These are phyloP conservation scores for Capsicum pubescens DNA, from an alignment of 257 asterid genomes.

Conservation along the genomic window DNA sequence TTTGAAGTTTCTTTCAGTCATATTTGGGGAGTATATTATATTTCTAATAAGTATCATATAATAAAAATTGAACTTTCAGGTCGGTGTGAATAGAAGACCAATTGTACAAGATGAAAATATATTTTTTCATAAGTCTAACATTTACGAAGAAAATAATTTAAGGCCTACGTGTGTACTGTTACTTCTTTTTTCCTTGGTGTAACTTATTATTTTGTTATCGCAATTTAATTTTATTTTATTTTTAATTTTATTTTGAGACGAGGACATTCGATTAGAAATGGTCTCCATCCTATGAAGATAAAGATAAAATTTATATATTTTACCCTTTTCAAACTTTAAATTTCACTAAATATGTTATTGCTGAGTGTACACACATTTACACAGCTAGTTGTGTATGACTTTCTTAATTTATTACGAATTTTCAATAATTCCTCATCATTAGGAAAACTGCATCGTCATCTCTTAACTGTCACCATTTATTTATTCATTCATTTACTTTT, in stretches of 20 bases:
- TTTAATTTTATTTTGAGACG: no score
- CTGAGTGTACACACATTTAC: background rate
- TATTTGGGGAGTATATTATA: background rate
- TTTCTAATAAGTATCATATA: background rate
- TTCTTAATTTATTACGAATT: background rate
- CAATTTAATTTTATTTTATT: no score
- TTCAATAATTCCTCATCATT: background rate
- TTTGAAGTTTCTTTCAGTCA: background rate
- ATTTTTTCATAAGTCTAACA: background rate
- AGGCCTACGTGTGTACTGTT: background rate
- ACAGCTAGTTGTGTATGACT: background rate
- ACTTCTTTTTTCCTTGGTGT: background rate
- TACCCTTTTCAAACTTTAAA: background rate
- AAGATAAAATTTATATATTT: background rate
- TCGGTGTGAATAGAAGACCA: background rate
- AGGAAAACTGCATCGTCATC: background rate
- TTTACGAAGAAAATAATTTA: background rate
- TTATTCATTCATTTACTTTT: background rate
- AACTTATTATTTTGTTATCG: no score
- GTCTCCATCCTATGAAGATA: background rate
- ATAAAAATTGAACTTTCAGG: background rate
- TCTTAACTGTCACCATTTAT: background rate
- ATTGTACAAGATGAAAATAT: background rate
- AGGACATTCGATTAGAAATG: no score
- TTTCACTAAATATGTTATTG: background rate